Evolutionary conservation across 768 basidiomycete genomes (phyloP).

Genomic region (Lactarius hengduanensis): DNA sequence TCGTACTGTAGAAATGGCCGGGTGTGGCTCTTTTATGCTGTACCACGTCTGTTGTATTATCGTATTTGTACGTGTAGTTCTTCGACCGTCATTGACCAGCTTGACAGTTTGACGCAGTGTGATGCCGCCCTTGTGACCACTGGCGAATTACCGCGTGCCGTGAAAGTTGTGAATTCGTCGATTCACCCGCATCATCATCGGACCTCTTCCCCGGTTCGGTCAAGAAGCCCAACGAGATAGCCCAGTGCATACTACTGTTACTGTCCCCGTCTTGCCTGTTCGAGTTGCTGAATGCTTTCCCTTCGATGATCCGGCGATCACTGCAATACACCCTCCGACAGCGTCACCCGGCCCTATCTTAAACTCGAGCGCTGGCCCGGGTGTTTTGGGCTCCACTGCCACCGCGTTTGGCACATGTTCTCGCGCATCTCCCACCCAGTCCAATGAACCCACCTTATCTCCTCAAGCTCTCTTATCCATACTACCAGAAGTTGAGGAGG

Average conservation of each 20-base stretch:
- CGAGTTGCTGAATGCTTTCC: neutral
- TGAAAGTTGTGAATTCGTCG: neutral
- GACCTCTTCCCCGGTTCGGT: neutral
- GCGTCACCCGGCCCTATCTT: neutral
- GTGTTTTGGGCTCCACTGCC: neutral
- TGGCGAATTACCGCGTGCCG: neutral
- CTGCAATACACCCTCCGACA: neutral
- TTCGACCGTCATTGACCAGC: neutral
- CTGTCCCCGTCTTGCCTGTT: neutral
- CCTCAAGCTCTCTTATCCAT: neutral
- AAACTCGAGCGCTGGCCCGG: neutral
- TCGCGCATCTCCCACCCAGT: neutral
- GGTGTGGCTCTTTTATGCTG: neutral
- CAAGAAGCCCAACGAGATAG: neutral
- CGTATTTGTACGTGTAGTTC: neutral
- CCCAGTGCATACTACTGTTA: neutral
- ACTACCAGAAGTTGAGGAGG: neutral
- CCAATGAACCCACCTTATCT: neutral
- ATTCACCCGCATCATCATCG: neutral
- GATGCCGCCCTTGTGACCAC: neutral
- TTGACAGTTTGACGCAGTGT: neutral
- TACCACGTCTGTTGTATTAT: no score
- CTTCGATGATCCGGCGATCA: neutral
- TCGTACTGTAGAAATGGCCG: neutral
- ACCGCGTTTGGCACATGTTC: neutral